A percentile compares a stretch with the other conserved stretches of the same genome.
phyloP scores from a whole-genome alignment of 2,329 filamentous ascomycete species.

The Thielaviopsis euricoi region DNA sequence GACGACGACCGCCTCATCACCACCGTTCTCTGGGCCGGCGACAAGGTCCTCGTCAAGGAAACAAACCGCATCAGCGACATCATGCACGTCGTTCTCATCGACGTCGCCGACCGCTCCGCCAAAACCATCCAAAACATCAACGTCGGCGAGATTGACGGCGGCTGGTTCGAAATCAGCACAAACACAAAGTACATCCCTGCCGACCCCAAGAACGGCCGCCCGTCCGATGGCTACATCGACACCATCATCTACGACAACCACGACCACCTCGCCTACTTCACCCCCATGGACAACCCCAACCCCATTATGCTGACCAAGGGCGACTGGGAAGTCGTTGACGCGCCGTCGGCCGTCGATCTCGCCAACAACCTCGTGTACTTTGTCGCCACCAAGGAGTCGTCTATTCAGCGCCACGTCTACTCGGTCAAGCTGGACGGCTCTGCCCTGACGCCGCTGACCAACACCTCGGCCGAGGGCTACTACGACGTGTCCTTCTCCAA shows the following conservation, averaged over 20 bases:
- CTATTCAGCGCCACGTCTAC: constrained; percentile 84
- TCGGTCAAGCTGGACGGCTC: constrained; percentile 72
- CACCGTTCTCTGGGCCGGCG: constrained; percentile 79
- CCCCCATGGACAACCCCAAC: constrained; percentile 65
- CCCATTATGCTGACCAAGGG: constrained; percentile 78
- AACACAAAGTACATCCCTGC: constrained; percentile 75
- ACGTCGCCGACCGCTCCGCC: constrained; percentile 56
- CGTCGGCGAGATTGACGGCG: constrained; percentile 72
- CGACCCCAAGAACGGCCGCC: constrained; percentile 57
- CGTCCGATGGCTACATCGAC: constrained; percentile 82
- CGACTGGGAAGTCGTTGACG: constrained; percentile 78
- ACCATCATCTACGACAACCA: constrained; percentile 72
- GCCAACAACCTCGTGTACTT: constrained; percentile 84
- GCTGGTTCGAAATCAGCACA: constrained; percentile 92
- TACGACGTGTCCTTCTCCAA: constrained; percentile 74
- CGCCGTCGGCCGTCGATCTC: constrained; percentile 71
- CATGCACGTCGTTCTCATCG: constrained; percentile 74
- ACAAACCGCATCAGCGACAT: constrained; percentile 89
- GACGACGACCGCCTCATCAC: constrained; percentile 81
- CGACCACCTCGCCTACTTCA: constrained; percentile 88
- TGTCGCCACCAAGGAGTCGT: constrained; percentile 67
- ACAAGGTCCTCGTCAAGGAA: constrained; percentile 71
- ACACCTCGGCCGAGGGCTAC: constrained; percentile 57
- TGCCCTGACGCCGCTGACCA: constrained; percentile 54
- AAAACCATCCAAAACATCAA: constrained; percentile 67